These are phyloP conservation scores for Sphaerulina populicola DNA, from an alignment of 2,329 filamentous ascomycete species.

Conservation along the genomic window DNA sequence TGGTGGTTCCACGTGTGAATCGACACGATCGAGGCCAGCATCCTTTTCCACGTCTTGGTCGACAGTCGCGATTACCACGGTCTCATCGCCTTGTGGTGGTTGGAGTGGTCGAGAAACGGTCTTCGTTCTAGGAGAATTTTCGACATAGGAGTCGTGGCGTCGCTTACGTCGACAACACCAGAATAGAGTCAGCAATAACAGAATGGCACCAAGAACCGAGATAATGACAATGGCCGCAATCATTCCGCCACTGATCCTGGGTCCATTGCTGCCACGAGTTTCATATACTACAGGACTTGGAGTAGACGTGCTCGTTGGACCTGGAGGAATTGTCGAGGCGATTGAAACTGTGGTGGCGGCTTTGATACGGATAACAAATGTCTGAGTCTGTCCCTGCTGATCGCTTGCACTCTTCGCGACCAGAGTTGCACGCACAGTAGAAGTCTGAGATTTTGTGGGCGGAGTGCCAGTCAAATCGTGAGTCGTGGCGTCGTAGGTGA, in stretches of 20 bases:
- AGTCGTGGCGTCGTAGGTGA: constrained; percentile 42
- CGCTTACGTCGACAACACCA: constrained; percentile 24
- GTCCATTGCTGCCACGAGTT: not conserved
- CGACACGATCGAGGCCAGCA: constrained; percentile 19
- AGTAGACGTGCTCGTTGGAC: constrained; percentile 3
- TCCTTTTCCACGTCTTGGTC: constrained; percentile 36
- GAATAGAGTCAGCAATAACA: constrained; percentile 23
- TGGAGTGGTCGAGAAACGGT: constrained; percentile 38
- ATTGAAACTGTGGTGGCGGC: constrained; percentile 12
- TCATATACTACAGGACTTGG: constrained; percentile 2
- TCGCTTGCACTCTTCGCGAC: constrained; percentile 32
- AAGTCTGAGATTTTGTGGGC: constrained; percentile 35
- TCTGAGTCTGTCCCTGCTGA: constrained; percentile 34
- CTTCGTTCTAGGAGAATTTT: constrained; percentile 25
- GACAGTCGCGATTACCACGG: constrained; percentile 20
- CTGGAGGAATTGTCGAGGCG: constrained; percentile 1
- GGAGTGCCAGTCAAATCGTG: constrained; percentile 44
- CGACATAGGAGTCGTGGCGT: constrained; percentile 13
- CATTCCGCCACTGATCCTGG: constrained; percentile 16
- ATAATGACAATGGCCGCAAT: constrained; percentile 32
- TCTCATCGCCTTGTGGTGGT: constrained; percentile 28
- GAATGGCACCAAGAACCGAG: constrained; percentile 24
- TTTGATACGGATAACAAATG: constrained; percentile 38
- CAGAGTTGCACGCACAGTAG: constrained; percentile 38
- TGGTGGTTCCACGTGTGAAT: constrained; percentile 6